phyloP scores from a whole-genome alignment of 495 filamentous ascomycete genomes.

The Friedmanniomyces simplex region DNA sequence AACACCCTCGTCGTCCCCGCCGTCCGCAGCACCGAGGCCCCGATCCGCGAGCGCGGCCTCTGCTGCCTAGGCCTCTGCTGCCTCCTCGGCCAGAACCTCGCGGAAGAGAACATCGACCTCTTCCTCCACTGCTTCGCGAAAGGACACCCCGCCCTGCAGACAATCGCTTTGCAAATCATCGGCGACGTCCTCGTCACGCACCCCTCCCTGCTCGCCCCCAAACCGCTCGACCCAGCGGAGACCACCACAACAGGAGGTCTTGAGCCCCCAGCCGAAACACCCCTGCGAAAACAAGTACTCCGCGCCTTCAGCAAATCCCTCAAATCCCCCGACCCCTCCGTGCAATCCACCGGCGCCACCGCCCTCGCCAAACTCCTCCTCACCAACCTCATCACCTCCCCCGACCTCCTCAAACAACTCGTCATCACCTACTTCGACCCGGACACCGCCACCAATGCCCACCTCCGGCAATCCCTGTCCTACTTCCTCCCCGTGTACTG shows the following conservation, averaged over 20 bases:
- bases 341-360: slow-evolving; percentile 72
- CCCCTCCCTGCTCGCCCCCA: slow-evolving; percentile 52
- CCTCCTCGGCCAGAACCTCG: slow-evolving; percentile 80
- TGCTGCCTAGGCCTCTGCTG: slow-evolving; percentile 84
- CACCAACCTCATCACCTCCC: slow-evolving; percentile 48
- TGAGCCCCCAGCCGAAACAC: slow-evolving; percentile 34
- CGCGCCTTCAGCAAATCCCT: slow-evolving; percentile 73
- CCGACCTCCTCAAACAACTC: slow-evolving; percentile 70
- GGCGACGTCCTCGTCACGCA: slow-evolving; percentile 86
- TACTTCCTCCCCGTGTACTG: slow-evolving; percentile 97
- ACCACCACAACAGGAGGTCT: slow-evolving; percentile 6
- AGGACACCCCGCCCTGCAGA: slow-evolving; percentile 79
- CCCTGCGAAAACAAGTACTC: slow-evolving; percentile 50
- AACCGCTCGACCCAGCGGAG: background rate
- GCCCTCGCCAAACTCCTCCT: slow-evolving; percentile 82
- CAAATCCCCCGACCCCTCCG: slow-evolving; percentile 54
- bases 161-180: slow-evolving; percentile 83
- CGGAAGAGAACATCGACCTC: slow-evolving; percentile 82
- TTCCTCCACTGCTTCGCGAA: slow-evolving; percentile 95
- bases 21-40: slow-evolving; percentile 83
- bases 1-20: slow-evolving; percentile 95
- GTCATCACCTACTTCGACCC: slow-evolving; percentile 87
- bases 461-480: slow-evolving; percentile 77
- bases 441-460: slow-evolving; percentile 67
- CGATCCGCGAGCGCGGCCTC: slow-evolving; percentile 81